Base-by-base conservation (phyloP, 352 stramenopile species). In the Thraustochytrium striatum region DNA sequence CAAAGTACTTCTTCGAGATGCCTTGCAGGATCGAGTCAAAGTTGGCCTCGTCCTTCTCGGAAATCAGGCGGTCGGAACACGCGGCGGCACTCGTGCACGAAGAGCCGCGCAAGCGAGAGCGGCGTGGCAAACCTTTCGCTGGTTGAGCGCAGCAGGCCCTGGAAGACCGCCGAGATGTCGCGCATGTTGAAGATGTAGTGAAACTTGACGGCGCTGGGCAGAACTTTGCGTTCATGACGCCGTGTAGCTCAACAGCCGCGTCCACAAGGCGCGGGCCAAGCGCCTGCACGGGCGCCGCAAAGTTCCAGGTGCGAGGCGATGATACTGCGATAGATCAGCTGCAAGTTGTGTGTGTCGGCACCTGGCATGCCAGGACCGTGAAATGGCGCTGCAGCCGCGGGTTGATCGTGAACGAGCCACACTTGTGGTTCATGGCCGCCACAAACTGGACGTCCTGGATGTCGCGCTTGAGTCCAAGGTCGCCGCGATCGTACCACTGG, bases 151-250 rank as follows among this genome's bases (percentile, higher is more conserved):
- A 91, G 97, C 13, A 98, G 85, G 9, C 94, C 94, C 84, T 98
- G 91, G 52, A 93, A 95, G 0, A 98, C 91, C 3, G 91, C 86
- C 0, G 90, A 91, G 9, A 98, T 82, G 72, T 98, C 93, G 0
- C 94, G 88, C 28, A 98, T 84, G 55, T 97, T 98, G 83, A 98
- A 98, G 58, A 97, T 96, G 83, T 97, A 97, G 84, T 97, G 93
- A 65, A 96, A 96, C 78, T 97, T 97, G 28, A 89, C 93, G 19
- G 93, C 93, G 3, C 92, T 97, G 0, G 93, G 92, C 11, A 91
- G 91, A 9, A 97, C 83, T 68, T 92, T 94, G 96, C 91, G 1
- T 95, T 59, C 13, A 92, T 91, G 59, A 94, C 91, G 36, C 93
- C 85, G 69, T 96, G 98, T 30, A 98, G 87, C 3, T 88, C 84